Conservation (phyloP, 345 rosid genomes). For the Eucalyptus caleyi region DNA sequence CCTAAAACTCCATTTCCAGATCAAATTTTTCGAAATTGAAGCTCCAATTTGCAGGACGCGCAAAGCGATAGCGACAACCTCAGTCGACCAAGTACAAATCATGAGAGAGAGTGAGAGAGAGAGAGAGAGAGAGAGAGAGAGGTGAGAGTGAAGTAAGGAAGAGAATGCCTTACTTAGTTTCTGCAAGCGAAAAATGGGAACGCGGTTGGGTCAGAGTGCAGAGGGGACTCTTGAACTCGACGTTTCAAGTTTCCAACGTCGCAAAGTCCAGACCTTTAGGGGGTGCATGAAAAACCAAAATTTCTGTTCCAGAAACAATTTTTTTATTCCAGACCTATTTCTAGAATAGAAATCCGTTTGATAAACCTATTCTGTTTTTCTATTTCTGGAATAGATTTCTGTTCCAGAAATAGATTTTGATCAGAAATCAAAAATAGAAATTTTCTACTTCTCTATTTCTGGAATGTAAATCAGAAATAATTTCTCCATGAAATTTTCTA, state of each 20-base stretch:
- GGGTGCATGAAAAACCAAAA: too few relatives aligned
- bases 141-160: background rate
- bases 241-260: background rate
- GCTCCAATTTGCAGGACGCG: background rate
- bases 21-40: background rate
- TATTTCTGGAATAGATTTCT: too few relatives aligned
- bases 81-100: background rate
- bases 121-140: too few relatives aligned
- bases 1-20: background rate
- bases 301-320: too few relatives aligned
- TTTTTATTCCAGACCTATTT: too few relatives aligned
- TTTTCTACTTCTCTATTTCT: too few relatives aligned
- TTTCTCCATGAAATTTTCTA: too few relatives aligned
- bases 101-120: background rate
- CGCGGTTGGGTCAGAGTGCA: background rate
- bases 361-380: too few relatives aligned
- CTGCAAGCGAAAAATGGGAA: background rate
- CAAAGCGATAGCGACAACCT: slow-evolving; percentile 13
- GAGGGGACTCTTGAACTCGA: background rate
- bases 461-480: too few relatives aligned
- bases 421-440: too few relatives aligned
- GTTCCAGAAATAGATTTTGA: too few relatives aligned
- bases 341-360: too few relatives aligned
- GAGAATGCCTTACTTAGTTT: background rate
- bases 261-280: background rate